Percentiles rank a stretch among this genome's conserved stretches.
These are phyloP conservation scores for Cyberlindnera bimundalis DNA, from an alignment of 805 yeast species.

Conservation along the genomic window DNA sequence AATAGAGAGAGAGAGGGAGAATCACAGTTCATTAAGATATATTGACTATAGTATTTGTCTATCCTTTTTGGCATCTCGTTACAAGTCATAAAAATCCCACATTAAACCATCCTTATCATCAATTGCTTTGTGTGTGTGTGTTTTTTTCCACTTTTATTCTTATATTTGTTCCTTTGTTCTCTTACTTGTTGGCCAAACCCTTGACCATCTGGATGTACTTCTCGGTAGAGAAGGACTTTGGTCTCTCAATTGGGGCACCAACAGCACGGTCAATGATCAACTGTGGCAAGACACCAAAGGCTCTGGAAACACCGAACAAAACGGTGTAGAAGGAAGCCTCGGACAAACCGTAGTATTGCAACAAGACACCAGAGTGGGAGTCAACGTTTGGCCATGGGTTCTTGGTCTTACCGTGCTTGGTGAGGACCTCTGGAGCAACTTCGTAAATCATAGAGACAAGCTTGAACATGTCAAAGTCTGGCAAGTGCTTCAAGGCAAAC, in stretches of 20 bases:
- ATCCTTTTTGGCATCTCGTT: constrained; percentile 4
- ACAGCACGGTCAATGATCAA: constrained; percentile 80
- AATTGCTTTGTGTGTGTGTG: not conserved
- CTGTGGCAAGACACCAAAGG: constrained; percentile 83
- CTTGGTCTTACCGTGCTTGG: constrained; percentile 85
- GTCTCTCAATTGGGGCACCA: constrained; percentile 83
- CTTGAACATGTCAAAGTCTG: constrained; percentile 76
- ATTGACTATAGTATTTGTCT: not conserved
- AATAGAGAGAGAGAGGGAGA: too few relatives aligned
- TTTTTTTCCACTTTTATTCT: not conserved
- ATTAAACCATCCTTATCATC: too few relatives aligned
- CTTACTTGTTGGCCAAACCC: constrained; percentile 30
- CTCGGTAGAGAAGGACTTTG: constrained; percentile 91
- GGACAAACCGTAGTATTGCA: constrained; percentile 81
- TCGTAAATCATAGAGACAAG: constrained; percentile 74
- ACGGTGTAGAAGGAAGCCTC: constrained; percentile 85
- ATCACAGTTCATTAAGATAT: not conserved
- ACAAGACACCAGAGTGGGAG: constrained; percentile 80
- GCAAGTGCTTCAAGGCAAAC: constrained; percentile 72
- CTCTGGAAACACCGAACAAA: constrained; percentile 82
- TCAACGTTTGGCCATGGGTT: constrained; percentile 94
- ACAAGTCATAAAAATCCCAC: constrained; percentile 12
- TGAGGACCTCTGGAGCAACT: constrained; percentile 78
- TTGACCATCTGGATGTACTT: constrained; percentile 82
- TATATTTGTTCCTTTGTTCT: too few relatives aligned